A percentile compares a stretch with the other conserved stretches of the same genome.
phyloP scores from a whole-genome alignment of 148 eudicot species.

The Vaccinium macrocarpon region DNA sequence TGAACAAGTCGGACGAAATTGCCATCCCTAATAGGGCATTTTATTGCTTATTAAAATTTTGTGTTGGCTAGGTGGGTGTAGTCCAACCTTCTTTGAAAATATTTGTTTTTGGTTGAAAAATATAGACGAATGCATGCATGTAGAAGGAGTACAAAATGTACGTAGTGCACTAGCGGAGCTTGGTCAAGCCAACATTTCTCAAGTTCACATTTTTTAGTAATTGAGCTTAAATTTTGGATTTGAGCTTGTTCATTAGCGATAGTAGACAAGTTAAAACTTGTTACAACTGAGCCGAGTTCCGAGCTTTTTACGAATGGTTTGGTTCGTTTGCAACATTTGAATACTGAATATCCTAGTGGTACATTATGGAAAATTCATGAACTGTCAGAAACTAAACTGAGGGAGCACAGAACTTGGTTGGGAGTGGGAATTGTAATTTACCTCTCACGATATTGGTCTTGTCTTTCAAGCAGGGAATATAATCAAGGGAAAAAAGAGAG shows the following conservation, averaged over 20 bases:
- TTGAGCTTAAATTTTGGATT: background rate
- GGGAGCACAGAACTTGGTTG: background rate
- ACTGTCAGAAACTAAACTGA: background rate
- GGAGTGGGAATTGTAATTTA: background rate
- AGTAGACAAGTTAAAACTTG: background rate
- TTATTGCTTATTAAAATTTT: too few species aligned
- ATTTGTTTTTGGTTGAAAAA: too few species aligned
- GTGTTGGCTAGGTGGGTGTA: too few species aligned
- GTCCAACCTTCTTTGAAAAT: too few species aligned
- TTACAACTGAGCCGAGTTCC: background rate
- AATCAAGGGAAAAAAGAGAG: constrained; percentile 22
- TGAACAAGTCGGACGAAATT: too few species aligned
- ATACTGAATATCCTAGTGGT: too few species aligned
- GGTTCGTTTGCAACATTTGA: background rate
- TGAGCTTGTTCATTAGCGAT: background rate
- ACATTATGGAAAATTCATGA: background rate
- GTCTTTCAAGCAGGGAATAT: constrained; percentile 20
- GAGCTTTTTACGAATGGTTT: background rate
- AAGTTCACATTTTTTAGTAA: background rate
- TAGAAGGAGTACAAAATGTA: background rate
- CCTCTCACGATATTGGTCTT: background rate
- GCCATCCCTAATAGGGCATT: too few species aligned
- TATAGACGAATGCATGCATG: too few species aligned
- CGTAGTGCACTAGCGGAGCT: background rate
- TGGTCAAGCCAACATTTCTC: background rate